phyloP scores from a whole-genome alignment of 2,329 filamentous ascomycete species.

The Tolypocladium pustulatum region DNA sequence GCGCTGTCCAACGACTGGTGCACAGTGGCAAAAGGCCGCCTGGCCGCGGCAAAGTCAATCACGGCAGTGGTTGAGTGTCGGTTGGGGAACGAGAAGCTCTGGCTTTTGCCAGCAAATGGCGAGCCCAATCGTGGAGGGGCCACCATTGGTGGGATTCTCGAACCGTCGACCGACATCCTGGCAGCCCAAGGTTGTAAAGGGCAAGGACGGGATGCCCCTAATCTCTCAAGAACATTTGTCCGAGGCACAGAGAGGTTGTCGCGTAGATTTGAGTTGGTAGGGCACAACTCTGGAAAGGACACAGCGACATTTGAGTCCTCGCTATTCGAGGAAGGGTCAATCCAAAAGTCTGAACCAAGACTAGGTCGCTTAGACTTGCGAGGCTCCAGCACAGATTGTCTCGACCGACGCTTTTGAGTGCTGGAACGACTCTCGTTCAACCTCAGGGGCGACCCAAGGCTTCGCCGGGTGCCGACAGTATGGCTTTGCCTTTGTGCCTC shows the following conservation, averaged over 20 bases:
- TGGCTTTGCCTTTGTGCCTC: constrained; percentile 32
- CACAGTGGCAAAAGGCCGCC: constrained; percentile 46
- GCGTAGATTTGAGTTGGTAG: constrained; percentile 18
- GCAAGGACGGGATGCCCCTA: constrained; percentile 19
- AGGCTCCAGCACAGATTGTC: constrained; percentile 34
- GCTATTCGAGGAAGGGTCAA: constrained; percentile 26
- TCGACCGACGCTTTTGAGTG: constrained; percentile 44
- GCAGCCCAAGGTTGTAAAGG: neutral
- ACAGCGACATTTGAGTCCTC: constrained; percentile 9
- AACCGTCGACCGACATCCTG: constrained; percentile 1
- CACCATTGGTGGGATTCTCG: constrained; percentile 17
- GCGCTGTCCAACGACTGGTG: constrained; percentile 32
- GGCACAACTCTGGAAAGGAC: constrained; percentile 21
- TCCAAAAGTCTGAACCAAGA: constrained; percentile 43
- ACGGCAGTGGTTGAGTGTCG: constrained; percentile 36
- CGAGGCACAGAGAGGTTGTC: constrained; percentile 31
- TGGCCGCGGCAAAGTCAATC: constrained; percentile 32
- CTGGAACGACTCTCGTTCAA: constrained; percentile 38
- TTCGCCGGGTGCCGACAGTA: constrained; percentile 38
- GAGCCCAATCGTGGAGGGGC: constrained; percentile 44
- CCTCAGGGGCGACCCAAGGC: constrained; percentile 42
- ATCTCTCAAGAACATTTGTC: constrained; percentile 29
- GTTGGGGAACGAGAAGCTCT: constrained; percentile 52
- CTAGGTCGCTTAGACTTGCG: constrained; percentile 41
- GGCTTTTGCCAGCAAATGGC: constrained; percentile 39